Evolutionary conservation across 805 yeast species (phyloP).

Genomic region (Jamesozyma rosinii): DNA sequence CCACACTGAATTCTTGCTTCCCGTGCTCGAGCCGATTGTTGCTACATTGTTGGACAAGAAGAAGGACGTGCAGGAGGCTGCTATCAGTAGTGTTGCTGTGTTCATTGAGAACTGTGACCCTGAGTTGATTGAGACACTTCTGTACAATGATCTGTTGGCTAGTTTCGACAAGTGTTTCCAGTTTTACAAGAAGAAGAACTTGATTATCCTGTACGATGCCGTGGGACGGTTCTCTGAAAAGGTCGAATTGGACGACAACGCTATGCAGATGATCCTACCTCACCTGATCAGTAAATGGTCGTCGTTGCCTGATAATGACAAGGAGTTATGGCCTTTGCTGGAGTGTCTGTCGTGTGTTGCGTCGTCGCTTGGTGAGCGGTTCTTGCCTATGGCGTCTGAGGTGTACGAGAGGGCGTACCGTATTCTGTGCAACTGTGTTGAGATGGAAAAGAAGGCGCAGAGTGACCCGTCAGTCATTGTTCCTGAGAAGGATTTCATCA

Average conservation of each 20-base stretch:
- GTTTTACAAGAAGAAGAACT: conserved; percentile 71
- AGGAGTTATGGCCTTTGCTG: conserved; percentile 80
- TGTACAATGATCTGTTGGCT: conserved; percentile 52
- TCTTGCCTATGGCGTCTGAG: conserved; percentile 82
- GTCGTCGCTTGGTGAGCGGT: conserved; percentile 71
- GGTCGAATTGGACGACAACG: conserved; percentile 46
- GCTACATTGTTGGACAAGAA: conserved; percentile 69
- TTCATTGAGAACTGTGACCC: conserved; percentile 72
- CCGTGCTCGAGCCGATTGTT: conserved; percentile 71
- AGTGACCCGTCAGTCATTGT: conserved; percentile 59
- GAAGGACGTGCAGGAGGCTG: conserved; percentile 92
- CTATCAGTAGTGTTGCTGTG: conserved; percentile 76
- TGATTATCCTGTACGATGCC: conserved; percentile 79
- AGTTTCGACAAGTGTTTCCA: conserved; percentile 68
- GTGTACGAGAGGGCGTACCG: conserved; percentile 71
- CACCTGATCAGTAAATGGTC: conserved; percentile 82
- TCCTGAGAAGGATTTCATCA: conserved; percentile 85
- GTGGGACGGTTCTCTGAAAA: conserved; percentile 82
- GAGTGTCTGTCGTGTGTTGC: conserved; percentile 92
- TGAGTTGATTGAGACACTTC: conserved; percentile 48
- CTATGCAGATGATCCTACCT: conserved; percentile 59
- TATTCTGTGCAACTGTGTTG: conserved; percentile 60
- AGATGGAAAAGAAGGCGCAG: conserved; percentile 52
- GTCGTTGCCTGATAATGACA: conserved; percentile 61
- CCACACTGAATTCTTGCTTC: conserved; percentile 59